phyloP scores from a whole-genome alignment of 75 land plant species.

The Pinus tabuliformis region DNA sequence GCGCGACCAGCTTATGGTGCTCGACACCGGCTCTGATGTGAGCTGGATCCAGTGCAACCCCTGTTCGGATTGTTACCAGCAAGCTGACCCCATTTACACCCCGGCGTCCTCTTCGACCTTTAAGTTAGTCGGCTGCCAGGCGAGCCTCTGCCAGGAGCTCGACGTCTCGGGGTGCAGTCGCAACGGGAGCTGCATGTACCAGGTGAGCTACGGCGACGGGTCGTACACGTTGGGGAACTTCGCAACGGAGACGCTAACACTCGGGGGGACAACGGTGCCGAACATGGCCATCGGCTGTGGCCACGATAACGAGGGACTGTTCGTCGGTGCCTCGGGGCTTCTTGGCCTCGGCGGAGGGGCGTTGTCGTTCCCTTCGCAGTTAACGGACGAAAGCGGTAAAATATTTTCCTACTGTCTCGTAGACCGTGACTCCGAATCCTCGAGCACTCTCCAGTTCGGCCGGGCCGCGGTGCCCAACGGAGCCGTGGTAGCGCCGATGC shows the following conservation, averaged over 20 bases:
- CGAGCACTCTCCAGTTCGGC: constrained; percentile 44
- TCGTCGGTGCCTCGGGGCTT: constrained; percentile 13
- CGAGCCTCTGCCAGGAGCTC: constrained; percentile 31
- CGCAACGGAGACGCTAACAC: constrained; percentile 46
- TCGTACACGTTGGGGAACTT: constrained; percentile 66
- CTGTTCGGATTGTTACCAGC: constrained; percentile 57
- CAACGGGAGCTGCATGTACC: constrained; percentile 43
- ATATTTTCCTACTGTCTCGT: constrained; percentile 43
- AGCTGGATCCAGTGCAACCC: constrained; percentile 75
- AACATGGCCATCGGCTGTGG: constrained; percentile 12
- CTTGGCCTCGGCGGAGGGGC: constrained; percentile 29
- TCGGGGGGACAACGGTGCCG: constrained; percentile 1
- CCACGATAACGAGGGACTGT: constrained; percentile 28
- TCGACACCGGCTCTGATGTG: constrained; percentile 75
- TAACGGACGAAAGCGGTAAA: background rate
- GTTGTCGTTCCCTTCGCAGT: constrained; percentile 39
- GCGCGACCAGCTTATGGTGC: constrained; percentile 24
- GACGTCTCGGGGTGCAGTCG: constrained; percentile 39
- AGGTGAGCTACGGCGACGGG: constrained; percentile 70
- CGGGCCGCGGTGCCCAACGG: constrained; percentile 10
- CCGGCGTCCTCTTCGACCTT: constrained; percentile 46
- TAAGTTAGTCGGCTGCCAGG: constrained; percentile 19
- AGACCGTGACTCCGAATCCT: constrained; percentile 22
- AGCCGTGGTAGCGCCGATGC: constrained; percentile 36
- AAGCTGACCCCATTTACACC: constrained; percentile 53